Percentiles rank a stretch among this genome's conserved stretches.
phyloP scores from a whole-genome alignment of 768 basidiomycete species.

The Russula ochroleuca region DNA sequence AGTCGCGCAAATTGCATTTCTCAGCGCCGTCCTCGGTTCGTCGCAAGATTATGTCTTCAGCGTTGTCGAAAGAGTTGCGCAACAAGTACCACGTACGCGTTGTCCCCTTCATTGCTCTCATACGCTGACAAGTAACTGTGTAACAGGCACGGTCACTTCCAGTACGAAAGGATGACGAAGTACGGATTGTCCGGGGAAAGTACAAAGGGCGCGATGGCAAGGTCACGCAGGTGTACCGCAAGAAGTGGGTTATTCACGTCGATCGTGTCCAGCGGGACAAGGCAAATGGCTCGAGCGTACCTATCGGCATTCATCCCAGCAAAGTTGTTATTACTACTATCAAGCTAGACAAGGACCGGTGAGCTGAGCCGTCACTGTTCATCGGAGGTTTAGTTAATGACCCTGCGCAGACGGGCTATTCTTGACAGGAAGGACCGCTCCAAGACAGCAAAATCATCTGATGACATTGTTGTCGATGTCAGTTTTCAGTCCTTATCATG shows the following conservation, averaged over 20 bases:
- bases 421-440: conserved; percentile 82
- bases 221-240: conserved; percentile 95
- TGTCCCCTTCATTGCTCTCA: background rate
- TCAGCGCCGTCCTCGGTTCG: conserved; percentile 90
- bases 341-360: conserved; percentile 92
- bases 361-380: conserved; percentile 25
- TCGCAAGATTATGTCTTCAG: conserved; percentile 96
- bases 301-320: conserved; percentile 94
- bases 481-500: conserved; percentile 34
- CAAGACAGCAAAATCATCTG: conserved; percentile 47
- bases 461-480: conserved; percentile 77
- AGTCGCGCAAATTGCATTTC: conserved; percentile 98
- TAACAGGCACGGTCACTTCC: conserved; percentile 82
- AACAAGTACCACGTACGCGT: conserved; percentile 74
- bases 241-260: conserved; percentile 98
- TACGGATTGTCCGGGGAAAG: conserved; percentile 92
- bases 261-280: conserved; percentile 98
- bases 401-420: conserved; percentile 64
- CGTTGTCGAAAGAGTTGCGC: conserved; percentile 92
- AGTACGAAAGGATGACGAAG: conserved; percentile 97
- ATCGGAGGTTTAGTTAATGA: conserved; percentile 1
- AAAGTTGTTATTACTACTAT: conserved; percentile 92
- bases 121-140: conserved; percentile 13
- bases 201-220: conserved; percentile 99
- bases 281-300: conserved; percentile 89